Evolutionary conservation across 1,139 yeast genomes (phyloP), one percentile per base, ranked within the genome.

Genomic region (Blastobotrys illinoisensis): DNA sequence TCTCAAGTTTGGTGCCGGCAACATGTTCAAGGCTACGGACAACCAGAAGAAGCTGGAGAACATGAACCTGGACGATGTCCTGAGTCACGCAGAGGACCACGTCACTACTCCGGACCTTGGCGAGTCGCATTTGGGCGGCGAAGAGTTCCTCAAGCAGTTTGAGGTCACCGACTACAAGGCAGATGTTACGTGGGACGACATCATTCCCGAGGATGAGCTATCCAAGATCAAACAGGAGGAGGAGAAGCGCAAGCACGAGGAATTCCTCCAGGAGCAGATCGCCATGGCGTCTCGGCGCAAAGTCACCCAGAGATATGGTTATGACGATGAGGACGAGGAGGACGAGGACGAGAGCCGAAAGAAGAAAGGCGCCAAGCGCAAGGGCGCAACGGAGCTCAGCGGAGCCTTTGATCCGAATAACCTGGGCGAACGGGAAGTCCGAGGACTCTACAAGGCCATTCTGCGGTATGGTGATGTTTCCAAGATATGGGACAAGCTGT

Each of bases 91-190:
- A 1, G 99, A 95, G 70, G 98, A 95, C 68, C 98, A 93, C 69
- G 84, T 86, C 20, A 93, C 99, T 1, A 88, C 99, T 0, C 98
- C 98, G 0, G 99, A 93, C 51, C 73, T 93, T 23, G 99, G 98
- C 6, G 98, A 95, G 67, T 88, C 97, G 14, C 95, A 93, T 66
- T 78, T 95, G 58, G 99, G 99, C 57, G 97, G 99, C 51, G 99
- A 95, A 71, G 99, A 95, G 72, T 95, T 95, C 68, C 79, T 95
- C 73, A 89, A 84, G 66, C 99, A 95, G 71, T 95, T 95, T 71
- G 99, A 95, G 71, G 99, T 95, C 54, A 95, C 99, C 0, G 99
- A 95, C 71, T 95, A 91, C 71, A 95, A 95, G 72, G 98, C 99
- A 0, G 98, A 95, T 70, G 90, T 93, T 57, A 95, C 90, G 62